Conservation (phyloP, 331 rosid species). For the Pyrus hybrid region DNA sequence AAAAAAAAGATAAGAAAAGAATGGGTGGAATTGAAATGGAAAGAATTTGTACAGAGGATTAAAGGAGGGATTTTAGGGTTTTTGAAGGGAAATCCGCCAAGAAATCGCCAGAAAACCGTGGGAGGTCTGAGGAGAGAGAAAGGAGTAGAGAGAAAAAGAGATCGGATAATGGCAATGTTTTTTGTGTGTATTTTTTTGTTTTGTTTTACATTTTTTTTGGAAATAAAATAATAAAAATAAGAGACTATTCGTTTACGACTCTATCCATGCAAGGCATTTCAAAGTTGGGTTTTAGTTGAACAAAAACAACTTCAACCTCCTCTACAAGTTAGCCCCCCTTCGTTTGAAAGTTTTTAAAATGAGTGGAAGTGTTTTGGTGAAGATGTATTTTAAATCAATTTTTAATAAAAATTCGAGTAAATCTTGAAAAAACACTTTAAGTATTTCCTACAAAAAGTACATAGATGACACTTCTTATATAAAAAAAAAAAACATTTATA, state of each 20-base stretch:
- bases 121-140: conserved; percentile 33
- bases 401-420: rapidly evolving
- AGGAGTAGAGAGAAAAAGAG: conserved; percentile 21
- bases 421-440: too few relatives aligned
- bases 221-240: not conserved
- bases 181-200: not conserved
- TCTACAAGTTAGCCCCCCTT: not conserved
- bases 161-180: conserved; percentile 33
- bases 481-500: too few relatives aligned
- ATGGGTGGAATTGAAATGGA: conserved; percentile 3
- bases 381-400: too few relatives aligned
- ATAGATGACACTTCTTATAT: too few relatives aligned
- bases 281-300: conserved; percentile 8
- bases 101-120: conserved; percentile 29
- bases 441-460: rapidly evolving
- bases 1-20: not conserved
- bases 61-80: conserved; percentile 2
- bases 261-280: conserved; percentile 8
- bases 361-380: too few relatives aligned
- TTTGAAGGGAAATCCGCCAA: conserved; percentile 17
- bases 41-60: conserved; percentile 9
- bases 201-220: not conserved
- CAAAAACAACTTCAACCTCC: not conserved
- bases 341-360: not conserved
- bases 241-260: conserved; percentile 34